Evolutionary conservation across 2,329 filamentous ascomycete species (phyloP).

Genomic region (Beauveria scarabaeidicola): DNA sequence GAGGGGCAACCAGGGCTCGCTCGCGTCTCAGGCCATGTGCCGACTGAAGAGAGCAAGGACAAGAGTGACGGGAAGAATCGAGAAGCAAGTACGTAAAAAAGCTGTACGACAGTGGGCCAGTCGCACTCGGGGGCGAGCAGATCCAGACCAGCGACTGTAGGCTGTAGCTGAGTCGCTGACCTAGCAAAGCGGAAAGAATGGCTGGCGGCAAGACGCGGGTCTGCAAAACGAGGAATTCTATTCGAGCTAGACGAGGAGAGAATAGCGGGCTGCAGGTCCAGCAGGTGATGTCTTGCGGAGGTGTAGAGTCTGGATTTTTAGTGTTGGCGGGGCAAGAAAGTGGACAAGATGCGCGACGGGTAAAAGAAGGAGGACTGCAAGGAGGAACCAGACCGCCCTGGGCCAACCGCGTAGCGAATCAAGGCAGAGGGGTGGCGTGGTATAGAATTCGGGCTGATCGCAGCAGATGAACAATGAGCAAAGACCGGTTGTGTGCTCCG

Average conservation of each 20-base stretch:
- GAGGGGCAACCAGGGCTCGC: slow-evolving; percentile 11
- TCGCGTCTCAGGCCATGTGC: slow-evolving; percentile 11
- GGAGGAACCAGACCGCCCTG: neutral
- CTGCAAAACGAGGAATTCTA: slow-evolving; percentile 2
- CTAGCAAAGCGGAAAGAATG: neutral
- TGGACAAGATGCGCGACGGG: slow-evolving; percentile 4
- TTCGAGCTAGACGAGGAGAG: neutral
- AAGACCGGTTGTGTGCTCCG: neutral
- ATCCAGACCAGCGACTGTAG: neutral
- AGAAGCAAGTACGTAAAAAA: slow-evolving; percentile 11
- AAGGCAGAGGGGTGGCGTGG: neutral
- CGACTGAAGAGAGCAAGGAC: neutral
- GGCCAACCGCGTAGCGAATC: neutral
- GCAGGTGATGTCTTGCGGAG: slow-evolving; percentile 5
- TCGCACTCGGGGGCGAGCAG: neutral
- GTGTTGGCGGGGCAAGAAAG: slow-evolving; percentile 8
- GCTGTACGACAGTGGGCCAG: slow-evolving; percentile 10
- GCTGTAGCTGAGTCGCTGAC: neutral
- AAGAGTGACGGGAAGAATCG: neutral
- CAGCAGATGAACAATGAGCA: neutral
- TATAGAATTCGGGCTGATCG: neutral
- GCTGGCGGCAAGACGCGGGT: slow-evolving; percentile 8
- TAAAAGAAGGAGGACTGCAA: neutral
- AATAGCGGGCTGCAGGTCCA: slow-evolving; percentile 7
- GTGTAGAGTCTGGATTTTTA: slow-evolving; percentile 4